phyloP scores from a whole-genome alignment of 768 basidiomycete genomes.

The Termitomyces sp. region DNA sequence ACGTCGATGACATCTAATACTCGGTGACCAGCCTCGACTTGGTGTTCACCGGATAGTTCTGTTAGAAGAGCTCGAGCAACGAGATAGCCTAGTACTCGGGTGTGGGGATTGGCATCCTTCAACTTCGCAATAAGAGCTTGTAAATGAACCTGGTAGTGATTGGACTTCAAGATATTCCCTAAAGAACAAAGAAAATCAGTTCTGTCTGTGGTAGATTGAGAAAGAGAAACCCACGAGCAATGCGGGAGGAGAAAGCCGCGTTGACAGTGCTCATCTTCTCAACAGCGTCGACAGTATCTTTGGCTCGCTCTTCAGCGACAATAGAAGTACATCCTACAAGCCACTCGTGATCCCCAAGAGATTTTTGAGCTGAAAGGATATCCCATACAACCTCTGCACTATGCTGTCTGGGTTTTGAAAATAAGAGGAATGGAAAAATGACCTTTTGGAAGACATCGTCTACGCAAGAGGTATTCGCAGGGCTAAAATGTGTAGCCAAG shows the following conservation, averaged over 20 bases:
- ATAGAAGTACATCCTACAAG: constrained; percentile 49
- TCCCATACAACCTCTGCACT: constrained; percentile 70
- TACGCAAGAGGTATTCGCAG: constrained; percentile 16
- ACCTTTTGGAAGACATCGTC: constrained; percentile 41
- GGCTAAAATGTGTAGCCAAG: constrained; percentile 41
- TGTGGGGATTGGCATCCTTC: constrained; percentile 40
- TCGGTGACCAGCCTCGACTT: constrained; percentile 46
- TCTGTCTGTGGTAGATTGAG: constrained; percentile 7
- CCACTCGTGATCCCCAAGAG: constrained; percentile 32
- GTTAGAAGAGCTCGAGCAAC: constrained; percentile 56
- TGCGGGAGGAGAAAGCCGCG: constrained; percentile 44
- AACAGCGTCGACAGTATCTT: constrained; percentile 23
- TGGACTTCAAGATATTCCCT: constrained; percentile 65
- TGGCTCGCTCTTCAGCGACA: constrained; percentile 28
- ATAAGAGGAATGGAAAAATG: constrained; percentile 71
- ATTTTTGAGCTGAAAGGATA: constrained; percentile 28
- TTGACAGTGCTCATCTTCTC: constrained; percentile 51
- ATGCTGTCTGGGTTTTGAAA: constrained; percentile 65
- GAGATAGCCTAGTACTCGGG: constrained; percentile 54
- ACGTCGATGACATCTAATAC: constrained; percentile 42
- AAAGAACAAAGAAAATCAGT: background rate
- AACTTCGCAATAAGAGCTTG: constrained; percentile 47
- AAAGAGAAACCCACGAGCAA: constrained; percentile 49
- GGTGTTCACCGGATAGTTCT: constrained; percentile 50
- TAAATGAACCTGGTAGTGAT: constrained; percentile 35